Evolutionary conservation across 352 stramenopile genomes (phyloP).

Genomic region (Pythium aristosporum): DNA sequence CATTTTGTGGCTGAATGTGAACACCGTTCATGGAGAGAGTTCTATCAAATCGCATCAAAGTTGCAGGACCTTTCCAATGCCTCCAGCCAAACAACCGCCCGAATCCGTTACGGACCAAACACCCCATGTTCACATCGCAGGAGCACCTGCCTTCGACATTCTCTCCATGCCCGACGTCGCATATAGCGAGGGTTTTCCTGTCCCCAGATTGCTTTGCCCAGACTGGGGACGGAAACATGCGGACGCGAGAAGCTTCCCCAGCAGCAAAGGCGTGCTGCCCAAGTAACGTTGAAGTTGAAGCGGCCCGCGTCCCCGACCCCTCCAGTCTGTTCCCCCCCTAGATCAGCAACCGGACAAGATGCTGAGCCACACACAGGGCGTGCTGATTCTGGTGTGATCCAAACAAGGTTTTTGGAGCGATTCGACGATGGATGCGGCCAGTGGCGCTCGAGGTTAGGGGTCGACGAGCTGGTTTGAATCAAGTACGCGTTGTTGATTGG

Average conservation of each 20-base stretch:
- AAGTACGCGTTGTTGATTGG: conserved; percentile 12
- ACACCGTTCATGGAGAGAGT: too few relatives aligned
- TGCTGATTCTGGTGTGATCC: conserved; percentile 3
- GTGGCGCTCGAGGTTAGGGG: conserved; percentile 2
- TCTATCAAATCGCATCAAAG: too few relatives aligned
- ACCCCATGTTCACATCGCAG: background rate
- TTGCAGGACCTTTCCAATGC: too few relatives aligned
- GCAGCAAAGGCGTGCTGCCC: conserved; percentile 8
- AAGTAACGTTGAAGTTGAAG: conserved; percentile 28
- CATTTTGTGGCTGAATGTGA: too few relatives aligned
- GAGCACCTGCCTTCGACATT: background rate
- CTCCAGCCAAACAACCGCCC: too few relatives aligned
- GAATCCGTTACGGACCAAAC: too few relatives aligned
- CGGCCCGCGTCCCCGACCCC: conserved; percentile 1
- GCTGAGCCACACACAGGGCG: background rate
- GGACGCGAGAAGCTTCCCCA: conserved; percentile 10
- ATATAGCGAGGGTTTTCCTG: background rate
- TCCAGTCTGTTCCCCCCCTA: background rate
- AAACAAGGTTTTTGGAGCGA: background rate
- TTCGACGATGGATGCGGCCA: background rate
- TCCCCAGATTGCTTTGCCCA: background rate
- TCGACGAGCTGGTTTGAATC: conserved; percentile 1
- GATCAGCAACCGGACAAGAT: conserved; percentile 8
- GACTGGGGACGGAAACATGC: background rate
- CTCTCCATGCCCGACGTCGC: background rate